phyloP scores from a whole-genome alignment of 495 filamentous ascomycete species.

The Aspergillus coremiiformis region DNA sequence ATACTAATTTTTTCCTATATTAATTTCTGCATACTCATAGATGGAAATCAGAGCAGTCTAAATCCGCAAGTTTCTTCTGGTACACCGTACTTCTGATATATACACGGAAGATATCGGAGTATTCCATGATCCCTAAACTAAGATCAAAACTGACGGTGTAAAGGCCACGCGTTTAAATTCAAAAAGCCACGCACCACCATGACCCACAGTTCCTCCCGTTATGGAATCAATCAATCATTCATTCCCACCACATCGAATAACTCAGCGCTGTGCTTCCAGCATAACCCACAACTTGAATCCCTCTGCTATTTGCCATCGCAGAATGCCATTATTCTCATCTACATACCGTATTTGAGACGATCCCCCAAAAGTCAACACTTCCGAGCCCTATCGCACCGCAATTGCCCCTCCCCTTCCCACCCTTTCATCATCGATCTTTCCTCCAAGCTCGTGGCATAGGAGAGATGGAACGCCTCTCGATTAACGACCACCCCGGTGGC shows the following conservation, averaged over 20 bases:
- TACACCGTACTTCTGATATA: too few species aligned
- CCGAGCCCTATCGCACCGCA: neutral
- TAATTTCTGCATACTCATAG: too few species aligned
- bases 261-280: neutral
- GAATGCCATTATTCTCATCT: neutral
- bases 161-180: too few species aligned
- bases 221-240: too few species aligned
- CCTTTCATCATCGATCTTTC: neutral
- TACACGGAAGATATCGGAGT: too few species aligned
- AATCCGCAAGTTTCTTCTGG: too few species aligned
- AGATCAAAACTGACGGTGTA: too few species aligned
- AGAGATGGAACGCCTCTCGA: conserved; percentile 36
- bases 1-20: too few species aligned
- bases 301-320: neutral
- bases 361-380: neutral
- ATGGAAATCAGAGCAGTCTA: too few species aligned
- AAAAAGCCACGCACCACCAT: too few species aligned
- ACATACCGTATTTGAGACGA: neutral
- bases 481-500: conserved; percentile 31
- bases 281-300: neutral
- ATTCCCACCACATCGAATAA: neutral
- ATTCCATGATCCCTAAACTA: too few species aligned
- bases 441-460: neutral
- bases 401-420: conserved; percentile 8
- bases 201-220: too few species aligned